Percentiles rank a stretch among this genome's conserved stretches.
Conservation (phyloP, 1,139 yeast genomes). For the Hemisphaericaspora subhashii region DNA sequence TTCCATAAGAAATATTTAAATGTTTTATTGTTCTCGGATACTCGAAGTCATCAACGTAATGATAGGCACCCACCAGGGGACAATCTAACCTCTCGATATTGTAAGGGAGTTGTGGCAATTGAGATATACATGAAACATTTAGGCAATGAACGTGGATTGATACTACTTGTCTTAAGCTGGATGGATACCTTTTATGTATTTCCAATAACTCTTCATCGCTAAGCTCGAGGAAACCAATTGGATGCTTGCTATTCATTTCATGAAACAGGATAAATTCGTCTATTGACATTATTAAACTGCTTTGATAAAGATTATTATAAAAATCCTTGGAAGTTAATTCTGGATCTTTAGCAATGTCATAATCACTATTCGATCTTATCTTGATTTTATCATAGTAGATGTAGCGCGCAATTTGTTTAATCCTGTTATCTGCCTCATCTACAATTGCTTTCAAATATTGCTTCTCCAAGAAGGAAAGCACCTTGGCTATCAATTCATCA, state of each 20-base stretch:
- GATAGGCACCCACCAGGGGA: not conserved
- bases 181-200: not conserved
- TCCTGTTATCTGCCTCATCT: not conserved
- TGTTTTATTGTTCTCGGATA: not conserved
- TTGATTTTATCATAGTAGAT: not conserved
- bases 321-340: too few relatives aligned
- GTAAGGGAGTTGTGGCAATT: not conserved
- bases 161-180: constrained; percentile 1
- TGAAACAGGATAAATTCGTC: constrained; percentile 3
- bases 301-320: not conserved
- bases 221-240: not conserved
- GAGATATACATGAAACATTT: not conserved
- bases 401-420: constrained; percentile 2
- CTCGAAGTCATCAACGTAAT: not conserved
- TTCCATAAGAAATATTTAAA: constrained; percentile 1
- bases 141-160: not conserved
- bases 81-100: not conserved
- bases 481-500: constrained; percentile 1
- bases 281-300: not conserved
- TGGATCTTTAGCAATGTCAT: too few relatives aligned
- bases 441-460: constrained; percentile 1
- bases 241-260: not conserved
- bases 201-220: not conserved
- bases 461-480: not conserved
- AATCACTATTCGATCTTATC: too few relatives aligned